Base-by-base conservation (phyloP, 192 early-diverging fungal genomes). In the Chytriomyces confervae region DNA sequence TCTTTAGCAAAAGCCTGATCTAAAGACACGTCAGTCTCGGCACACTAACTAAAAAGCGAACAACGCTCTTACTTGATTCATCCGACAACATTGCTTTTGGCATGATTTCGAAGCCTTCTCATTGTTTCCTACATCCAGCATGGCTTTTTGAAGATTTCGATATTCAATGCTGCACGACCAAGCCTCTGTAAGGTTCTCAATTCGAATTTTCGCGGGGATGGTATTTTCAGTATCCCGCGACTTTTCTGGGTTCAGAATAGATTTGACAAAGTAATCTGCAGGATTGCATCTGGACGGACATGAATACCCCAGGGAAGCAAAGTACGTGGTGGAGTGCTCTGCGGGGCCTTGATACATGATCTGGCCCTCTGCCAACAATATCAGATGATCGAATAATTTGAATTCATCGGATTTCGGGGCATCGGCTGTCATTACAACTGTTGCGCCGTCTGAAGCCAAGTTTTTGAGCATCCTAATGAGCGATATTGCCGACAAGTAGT, bases 301-400 rank as follows among this genome's bases (percentile, higher is more conserved):
- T 13, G 76, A 81, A 66, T 83, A 82, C 6, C 89, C 87, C 10
- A 81, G 73, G 4, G 45, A 46, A 16, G 78, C 78, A 60, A 91
- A 77, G 64, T 89, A 91, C n/a, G 73, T 76, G 23, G 87, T 73
- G 9, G 85, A 60, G 23, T 64, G 45, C 4, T 65, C 61, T 0
- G 84, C 81, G n/a, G 81, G 79, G 16, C 92, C 93, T 51, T 89
- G 79, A 66, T 91, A 94, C 73, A 92, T 89, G 60, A 92, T 85
- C 27, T 85, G 80, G 11, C 92, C 92, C 65, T 93, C 87, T 1
- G 87, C 84, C 62, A 94, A 79, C 20, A 94, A 60, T 11, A 93
- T 65, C 9, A 94, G 75, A 27, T 93, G 89, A 77, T 94, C 92
- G 36, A 94, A 89, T 51, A 90, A 24, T 10, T 50, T 77, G 66